Conservation (phyloP, 1,284 basidiomycete genomes). For the Pseudozyma sp. region DNA sequence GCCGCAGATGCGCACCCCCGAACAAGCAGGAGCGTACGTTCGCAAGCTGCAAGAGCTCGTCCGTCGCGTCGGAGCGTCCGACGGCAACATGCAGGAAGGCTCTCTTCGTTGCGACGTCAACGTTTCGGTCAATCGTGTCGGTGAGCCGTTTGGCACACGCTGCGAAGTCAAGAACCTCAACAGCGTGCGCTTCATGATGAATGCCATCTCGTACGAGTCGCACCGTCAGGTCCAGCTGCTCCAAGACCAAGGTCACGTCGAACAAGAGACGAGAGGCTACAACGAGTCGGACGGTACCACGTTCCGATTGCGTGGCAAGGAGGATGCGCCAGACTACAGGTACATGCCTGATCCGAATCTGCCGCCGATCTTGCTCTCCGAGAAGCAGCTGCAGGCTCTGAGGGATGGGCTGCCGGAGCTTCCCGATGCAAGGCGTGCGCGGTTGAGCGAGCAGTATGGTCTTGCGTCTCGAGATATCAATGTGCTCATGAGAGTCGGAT, state of each 20-base stretch:
- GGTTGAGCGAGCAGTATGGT: constrained; percentile 74
- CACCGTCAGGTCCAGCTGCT: constrained; percentile 78
- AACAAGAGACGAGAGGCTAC: constrained; percentile 91
- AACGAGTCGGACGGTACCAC: constrained; percentile 85
- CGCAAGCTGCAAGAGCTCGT: constrained; percentile 84
- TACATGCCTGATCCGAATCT: constrained; percentile 99
- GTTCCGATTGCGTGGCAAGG: constrained; percentile 85
- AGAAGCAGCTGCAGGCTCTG: constrained; percentile 74
- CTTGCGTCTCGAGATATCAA: constrained; percentile 73
- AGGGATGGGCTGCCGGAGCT: constrained; percentile 79
- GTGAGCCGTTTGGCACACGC: constrained; percentile 80
- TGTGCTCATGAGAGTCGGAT: constrained; percentile 61
- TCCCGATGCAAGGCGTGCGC: constrained; percentile 76
- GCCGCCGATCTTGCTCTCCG: constrained; percentile 76
- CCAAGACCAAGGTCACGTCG: constrained; percentile 71
- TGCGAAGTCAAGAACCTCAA: constrained; percentile 99
- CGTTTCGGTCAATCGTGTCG: constrained; percentile 76
- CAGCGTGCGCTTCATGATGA: constrained; percentile 85
- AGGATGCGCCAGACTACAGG: constrained; percentile 92
- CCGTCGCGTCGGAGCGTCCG: constrained; percentile 85
- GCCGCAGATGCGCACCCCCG: constrained; percentile 88
- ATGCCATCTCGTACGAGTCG: constrained; percentile 83
- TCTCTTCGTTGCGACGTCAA: constrained; percentile 91
- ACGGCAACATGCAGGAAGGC: constrained; percentile 93
- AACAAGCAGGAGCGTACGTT: constrained; percentile 91